Evolutionary conservation across 2,329 filamentous ascomycete species (phyloP).

Genomic region (Huntiella abstrusa): DNA sequence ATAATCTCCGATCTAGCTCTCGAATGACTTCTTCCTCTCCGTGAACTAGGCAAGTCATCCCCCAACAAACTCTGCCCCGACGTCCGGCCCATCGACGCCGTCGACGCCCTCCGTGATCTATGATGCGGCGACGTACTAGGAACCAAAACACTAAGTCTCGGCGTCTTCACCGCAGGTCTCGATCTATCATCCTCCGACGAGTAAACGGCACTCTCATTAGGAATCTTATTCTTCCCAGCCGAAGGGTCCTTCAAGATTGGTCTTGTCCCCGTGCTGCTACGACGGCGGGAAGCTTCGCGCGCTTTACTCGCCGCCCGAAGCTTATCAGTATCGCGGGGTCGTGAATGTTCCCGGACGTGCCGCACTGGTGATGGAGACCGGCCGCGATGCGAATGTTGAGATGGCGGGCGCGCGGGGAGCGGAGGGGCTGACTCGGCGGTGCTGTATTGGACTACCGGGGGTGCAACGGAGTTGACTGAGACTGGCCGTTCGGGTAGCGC

Average conservation of each 20-base stretch:
- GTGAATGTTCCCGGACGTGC: background rate
- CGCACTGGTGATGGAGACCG: too few relatives aligned
- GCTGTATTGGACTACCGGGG: too few relatives aligned
- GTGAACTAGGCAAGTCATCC: background rate
- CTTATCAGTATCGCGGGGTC: background rate
- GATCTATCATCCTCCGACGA: conserved; percentile 4
- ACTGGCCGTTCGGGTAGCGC: too few relatives aligned
- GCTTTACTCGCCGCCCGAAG: background rate
- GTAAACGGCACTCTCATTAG: conserved; percentile 6
- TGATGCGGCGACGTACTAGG: too few relatives aligned
- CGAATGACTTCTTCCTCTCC: conserved; percentile 5
- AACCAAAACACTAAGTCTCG: background rate
- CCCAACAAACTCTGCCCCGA: conserved; percentile 3
- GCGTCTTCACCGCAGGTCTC: background rate
- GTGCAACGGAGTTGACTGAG: too few relatives aligned
- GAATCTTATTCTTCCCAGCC: background rate
- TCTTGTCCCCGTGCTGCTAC: conserved; percentile 1
- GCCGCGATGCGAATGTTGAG: background rate
- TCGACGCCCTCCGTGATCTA: background rate
- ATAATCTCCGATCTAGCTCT: conserved; percentile 12
- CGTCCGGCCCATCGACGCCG: background rate
- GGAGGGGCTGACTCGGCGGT: too few relatives aligned
- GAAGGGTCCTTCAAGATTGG: background rate
- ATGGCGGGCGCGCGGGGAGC: conserved; percentile 12
- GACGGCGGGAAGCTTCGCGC: conserved; percentile 1